These are phyloP conservation scores for Daedaleopsis nitida DNA, from an alignment of 768 basidiomycete genomes.

Conservation along the genomic window DNA sequence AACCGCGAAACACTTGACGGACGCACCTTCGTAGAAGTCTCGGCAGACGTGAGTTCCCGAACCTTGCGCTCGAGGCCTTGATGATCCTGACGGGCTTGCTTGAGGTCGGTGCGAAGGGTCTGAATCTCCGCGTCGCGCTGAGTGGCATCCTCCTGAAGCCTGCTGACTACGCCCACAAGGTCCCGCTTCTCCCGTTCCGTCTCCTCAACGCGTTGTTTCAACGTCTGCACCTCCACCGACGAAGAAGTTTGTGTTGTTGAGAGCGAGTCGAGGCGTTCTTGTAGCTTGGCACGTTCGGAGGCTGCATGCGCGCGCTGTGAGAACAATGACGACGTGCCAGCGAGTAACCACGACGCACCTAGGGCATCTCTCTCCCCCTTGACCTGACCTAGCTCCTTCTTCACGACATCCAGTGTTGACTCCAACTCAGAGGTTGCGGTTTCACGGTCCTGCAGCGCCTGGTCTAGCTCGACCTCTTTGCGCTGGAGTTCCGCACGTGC, in stretches of 20 bases:
- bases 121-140: slow-evolving; percentile 81
- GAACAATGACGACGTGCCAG: not conserved
- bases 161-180: slow-evolving; percentile 78
- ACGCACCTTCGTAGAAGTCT: slow-evolving; percentile 74
- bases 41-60: slow-evolving; percentile 71
- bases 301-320: slow-evolving; percentile 37
- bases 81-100: slow-evolving; percentile 75
- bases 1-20: not conserved
- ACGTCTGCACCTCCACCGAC: slow-evolving; percentile 56
- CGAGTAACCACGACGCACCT: slow-evolving; percentile 42
- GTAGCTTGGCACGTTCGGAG: slow-evolving; percentile 47
- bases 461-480: slow-evolving; percentile 84
- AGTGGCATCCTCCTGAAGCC: slow-evolving; percentile 73
- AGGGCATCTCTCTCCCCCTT: slow-evolving; percentile 70
- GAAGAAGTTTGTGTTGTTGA: slow-evolving; percentile 63
- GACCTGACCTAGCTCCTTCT: slow-evolving; percentile 55
- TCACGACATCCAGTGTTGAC: slow-evolving; percentile 47
- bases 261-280: slow-evolving; percentile 57
- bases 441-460: slow-evolving; percentile 80
- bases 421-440: slow-evolving; percentile 60
- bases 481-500: slow-evolving; percentile 64
- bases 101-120: slow-evolving; percentile 65
- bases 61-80: slow-evolving; percentile 66
- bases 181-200: slow-evolving; percentile 91
- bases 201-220: slow-evolving; percentile 68